A percentile compares a stretch with the other conserved stretches of the same genome.
Conservation (phyloP, 2,329 filamentous ascomycete genomes). For the Didymella lethalis region DNA sequence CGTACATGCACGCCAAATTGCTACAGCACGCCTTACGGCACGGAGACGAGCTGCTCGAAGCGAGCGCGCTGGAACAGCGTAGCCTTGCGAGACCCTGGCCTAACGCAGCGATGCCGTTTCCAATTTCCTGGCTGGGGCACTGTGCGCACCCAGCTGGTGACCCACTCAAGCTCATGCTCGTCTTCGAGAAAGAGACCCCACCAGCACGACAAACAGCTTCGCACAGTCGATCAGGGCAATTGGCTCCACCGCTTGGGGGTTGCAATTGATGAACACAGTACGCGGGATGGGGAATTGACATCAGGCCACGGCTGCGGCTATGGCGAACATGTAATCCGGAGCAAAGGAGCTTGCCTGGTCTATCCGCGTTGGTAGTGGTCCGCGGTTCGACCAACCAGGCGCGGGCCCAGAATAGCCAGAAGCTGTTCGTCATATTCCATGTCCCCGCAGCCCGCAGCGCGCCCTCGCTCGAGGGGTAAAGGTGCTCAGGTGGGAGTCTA, state of each 20-base stretch:
- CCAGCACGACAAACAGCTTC: background rate
- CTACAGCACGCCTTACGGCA: constrained; percentile 1
- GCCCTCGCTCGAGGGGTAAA: constrained; percentile 35
- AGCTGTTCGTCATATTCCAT: constrained; percentile 44
- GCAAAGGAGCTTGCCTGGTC: constrained; percentile 33
- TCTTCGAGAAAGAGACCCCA: constrained; percentile 6
- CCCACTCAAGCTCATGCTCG: constrained; percentile 2
- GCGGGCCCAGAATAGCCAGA: constrained; percentile 42
- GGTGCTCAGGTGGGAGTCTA: constrained; percentile 9
- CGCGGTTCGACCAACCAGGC: constrained; percentile 23
- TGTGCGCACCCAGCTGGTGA: constrained; percentile 1
- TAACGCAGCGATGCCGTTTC: constrained; percentile 3
- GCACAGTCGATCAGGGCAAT: no score
- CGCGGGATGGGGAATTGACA: background rate
- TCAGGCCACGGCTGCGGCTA: constrained; percentile 29
- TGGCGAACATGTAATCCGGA: constrained; percentile 34
- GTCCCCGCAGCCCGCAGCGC: constrained; percentile 39
- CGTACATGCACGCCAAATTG: background rate
- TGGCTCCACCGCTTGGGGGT: no score
- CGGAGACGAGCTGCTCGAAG: constrained; percentile 11
- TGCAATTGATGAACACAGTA: no score
- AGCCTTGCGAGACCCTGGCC: constrained; percentile 9
- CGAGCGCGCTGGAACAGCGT: constrained; percentile 7
- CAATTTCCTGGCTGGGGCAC: constrained; percentile 6
- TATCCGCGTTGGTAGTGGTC: constrained; percentile 31